These are phyloP conservation scores for Eutrema japonicum DNA, from an alignment of 345 rosid species.

Conservation along the genomic window DNA sequence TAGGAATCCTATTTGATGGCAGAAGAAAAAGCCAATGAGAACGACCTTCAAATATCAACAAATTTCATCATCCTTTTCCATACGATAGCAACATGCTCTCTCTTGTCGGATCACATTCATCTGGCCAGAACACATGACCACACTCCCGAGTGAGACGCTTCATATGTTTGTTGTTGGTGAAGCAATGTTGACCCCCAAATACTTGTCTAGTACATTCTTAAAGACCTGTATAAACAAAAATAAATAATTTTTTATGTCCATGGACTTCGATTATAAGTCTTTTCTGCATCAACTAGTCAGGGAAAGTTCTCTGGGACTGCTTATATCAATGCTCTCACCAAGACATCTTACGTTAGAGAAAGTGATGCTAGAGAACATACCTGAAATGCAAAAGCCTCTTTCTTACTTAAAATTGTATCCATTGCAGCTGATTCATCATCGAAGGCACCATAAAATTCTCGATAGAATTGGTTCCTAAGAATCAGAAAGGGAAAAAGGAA, in stretches of 20 bases:
- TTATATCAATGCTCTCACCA: conserved; percentile 12
- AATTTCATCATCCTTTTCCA: not conserved
- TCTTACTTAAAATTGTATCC: conserved; percentile 77
- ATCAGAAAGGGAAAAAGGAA: conserved; percentile 29
- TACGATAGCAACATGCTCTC: conserved; percentile 10
- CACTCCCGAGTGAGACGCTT: not conserved
- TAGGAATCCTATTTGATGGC: too few species aligned
- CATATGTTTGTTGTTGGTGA: conserved; percentile 35
- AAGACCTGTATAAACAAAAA: conserved; percentile 58
- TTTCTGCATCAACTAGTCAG: conserved; percentile 20
- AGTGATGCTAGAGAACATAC: conserved; percentile 47
- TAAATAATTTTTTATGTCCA: not conserved
- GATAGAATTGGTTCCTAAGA: conserved; percentile 76
- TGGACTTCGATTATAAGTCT: not conserved
- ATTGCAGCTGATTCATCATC: conserved; percentile 88
- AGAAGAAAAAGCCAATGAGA: too few species aligned
- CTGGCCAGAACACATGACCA: conserved; percentile 13
- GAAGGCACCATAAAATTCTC: conserved; percentile 71
- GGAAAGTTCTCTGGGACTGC: not conserved
- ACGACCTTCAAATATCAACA: not conserved
- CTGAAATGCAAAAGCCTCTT: conserved; percentile 77
- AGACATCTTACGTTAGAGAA: not conserved
- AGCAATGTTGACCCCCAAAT: conserved; percentile 55
- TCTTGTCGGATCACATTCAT: conserved; percentile 14
- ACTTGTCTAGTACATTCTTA: conserved; percentile 65